Evolutionary conservation across 352 stramenopile species (phyloP).

Genomic region (Phytophthora macrochlamydospora): DNA sequence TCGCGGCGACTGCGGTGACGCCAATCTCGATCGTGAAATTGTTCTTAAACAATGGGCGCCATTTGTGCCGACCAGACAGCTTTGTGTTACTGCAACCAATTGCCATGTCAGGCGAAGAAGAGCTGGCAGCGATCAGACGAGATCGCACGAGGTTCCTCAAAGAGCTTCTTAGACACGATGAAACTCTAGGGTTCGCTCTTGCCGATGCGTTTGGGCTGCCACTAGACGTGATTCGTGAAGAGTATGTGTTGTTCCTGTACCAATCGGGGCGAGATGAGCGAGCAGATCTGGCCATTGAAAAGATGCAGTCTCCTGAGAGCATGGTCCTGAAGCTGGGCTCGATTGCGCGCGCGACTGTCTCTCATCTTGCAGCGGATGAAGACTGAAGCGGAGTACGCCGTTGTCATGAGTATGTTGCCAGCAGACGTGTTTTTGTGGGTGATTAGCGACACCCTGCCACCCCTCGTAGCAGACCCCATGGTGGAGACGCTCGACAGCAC

Average conservation of each 20-base stretch:
- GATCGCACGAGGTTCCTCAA: constrained; percentile 74
- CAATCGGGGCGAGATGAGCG: constrained; percentile 71
- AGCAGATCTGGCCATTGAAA: constrained; percentile 75
- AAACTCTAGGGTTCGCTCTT: constrained; percentile 64
- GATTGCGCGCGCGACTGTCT: constrained; percentile 71
- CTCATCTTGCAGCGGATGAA: constrained; percentile 85
- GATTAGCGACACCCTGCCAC: constrained; percentile 51
- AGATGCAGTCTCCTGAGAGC: constrained; percentile 69
- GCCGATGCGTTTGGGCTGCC: constrained; percentile 76
- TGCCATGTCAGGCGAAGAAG: constrained; percentile 23
- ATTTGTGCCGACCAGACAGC: constrained; percentile 65
- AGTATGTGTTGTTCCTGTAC: constrained; percentile 84
- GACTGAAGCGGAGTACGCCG: constrained; percentile 68
- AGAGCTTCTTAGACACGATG: constrained; percentile 71
- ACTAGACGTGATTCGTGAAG: constrained; percentile 78
- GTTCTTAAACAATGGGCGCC: constrained; percentile 50
- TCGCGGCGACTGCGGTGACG: constrained; percentile 69
- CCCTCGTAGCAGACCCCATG: constrained; percentile 58
- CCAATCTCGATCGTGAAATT: constrained; percentile 76
- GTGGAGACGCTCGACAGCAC: constrained; percentile 68
- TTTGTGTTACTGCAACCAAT: constrained; percentile 38
- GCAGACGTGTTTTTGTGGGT: constrained; percentile 83
- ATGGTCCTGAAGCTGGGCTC: constrained; percentile 62
- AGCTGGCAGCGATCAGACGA: constrained; percentile 32
- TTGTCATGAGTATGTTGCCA: constrained; percentile 84